Percentiles rank a stretch among this genome's conserved stretches.
Evolutionary conservation across 495 filamentous ascomycete species (phyloP).

Genomic region (Geopyxis carbonaria): DNA sequence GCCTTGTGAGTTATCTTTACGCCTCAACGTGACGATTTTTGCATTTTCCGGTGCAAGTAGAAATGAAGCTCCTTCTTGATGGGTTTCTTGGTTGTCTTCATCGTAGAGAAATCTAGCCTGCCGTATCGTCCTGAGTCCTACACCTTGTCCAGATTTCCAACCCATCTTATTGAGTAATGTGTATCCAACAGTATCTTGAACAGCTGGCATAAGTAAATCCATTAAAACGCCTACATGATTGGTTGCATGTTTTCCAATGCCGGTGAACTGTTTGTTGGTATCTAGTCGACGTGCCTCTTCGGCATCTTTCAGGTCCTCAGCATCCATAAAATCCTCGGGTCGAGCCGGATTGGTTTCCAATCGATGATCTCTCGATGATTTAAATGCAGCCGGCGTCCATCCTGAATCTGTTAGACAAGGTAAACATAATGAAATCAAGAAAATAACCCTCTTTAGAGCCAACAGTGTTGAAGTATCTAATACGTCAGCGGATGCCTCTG

Average conservation of each 20-base stretch:
- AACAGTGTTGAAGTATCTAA: slow-evolving; percentile 90
- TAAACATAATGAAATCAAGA: neutral
- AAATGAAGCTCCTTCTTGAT: slow-evolving; percentile 35
- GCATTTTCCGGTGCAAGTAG: slow-evolving; percentile 84
- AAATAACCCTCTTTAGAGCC: slow-evolving; percentile 70
- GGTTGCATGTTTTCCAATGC: slow-evolving; percentile 58
- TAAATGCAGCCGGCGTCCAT: slow-evolving; percentile 82
- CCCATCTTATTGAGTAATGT: slow-evolving; percentile 87
- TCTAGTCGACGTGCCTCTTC: slow-evolving; percentile 59
- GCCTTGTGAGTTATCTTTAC: slow-evolving; percentile 66
- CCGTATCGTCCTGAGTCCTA: slow-evolving; percentile 75
- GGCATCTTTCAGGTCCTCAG: slow-evolving; percentile 80
- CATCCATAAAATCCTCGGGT: slow-evolving; percentile 94
- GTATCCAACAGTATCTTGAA: slow-evolving; percentile 76
- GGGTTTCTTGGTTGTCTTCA: slow-evolving; percentile 24
- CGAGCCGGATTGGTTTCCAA: slow-evolving; percentile 47
- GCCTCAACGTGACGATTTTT: slow-evolving; percentile 52
- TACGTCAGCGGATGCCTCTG: slow-evolving; percentile 7
- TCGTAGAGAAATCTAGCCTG: slow-evolving; percentile 49
- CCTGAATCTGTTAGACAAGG: slow-evolving; percentile 24
- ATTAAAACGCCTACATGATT: slow-evolving; percentile 59
- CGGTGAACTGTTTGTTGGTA: slow-evolving; percentile 54
- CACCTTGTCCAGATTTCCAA: slow-evolving; percentile 84
- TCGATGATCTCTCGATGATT: slow-evolving; percentile 71
- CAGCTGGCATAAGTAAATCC: slow-evolving; percentile 50